Percentiles rank a stretch among this genome's conserved stretches.
phyloP scores from a whole-genome alignment of 2,329 filamentous ascomycete genomes.

The Talaromyces pinophilus region DNA sequence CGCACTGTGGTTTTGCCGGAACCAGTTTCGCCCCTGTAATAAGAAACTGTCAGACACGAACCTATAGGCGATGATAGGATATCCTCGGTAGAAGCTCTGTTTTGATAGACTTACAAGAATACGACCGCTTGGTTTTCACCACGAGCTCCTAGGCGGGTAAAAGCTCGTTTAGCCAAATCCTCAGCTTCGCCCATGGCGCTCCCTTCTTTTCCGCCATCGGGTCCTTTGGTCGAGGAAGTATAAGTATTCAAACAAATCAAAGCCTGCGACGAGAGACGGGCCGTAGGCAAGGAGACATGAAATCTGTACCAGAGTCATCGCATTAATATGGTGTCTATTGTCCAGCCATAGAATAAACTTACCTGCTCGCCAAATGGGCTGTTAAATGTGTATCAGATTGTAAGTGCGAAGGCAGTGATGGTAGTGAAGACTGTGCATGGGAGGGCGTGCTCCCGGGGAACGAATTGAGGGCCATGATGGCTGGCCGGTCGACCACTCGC shows the following conservation, averaged over 20 bases:
- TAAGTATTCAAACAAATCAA: constrained; percentile 94
- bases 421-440: constrained; percentile 79
- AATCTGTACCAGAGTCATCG: constrained; percentile 73
- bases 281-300: constrained; percentile 85
- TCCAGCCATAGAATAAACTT: constrained; percentile 20
- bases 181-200: constrained; percentile 91
- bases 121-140: constrained; percentile 91
- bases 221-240: constrained; percentile 80
- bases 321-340: constrained; percentile 19
- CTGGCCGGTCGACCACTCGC: constrained; percentile 21
- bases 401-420: constrained; percentile 74
- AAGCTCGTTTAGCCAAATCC: constrained; percentile 84
- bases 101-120: constrained; percentile 71
- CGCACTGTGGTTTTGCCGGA: constrained; percentile 94
- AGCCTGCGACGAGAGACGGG: constrained; percentile 85
- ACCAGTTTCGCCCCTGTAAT: constrained; percentile 84
- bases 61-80: neutral
- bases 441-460: constrained; percentile 54
- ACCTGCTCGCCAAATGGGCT: constrained; percentile 55
- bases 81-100: neutral
- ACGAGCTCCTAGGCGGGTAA: constrained; percentile 78
- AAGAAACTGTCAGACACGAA: constrained; percentile 32
- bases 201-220: constrained; percentile 87
- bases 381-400: constrained; percentile 56
- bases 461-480: constrained; percentile 43